Conservation (phyloP, 352 stramenopile species). For the Phytophthora melonis region DNA sequence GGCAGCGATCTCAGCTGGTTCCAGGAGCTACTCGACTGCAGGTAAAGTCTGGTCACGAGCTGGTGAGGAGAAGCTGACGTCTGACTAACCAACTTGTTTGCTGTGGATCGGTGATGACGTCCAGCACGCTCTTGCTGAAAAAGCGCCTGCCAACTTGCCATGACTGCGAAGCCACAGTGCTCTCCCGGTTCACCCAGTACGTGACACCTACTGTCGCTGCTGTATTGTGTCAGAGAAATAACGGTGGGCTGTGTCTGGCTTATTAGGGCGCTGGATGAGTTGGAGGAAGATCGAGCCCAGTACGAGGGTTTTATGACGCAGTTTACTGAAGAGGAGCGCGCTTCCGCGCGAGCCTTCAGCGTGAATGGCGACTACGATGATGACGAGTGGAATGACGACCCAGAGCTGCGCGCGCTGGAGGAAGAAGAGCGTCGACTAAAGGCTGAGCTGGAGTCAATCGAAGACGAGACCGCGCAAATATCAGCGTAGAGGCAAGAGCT, state of each 20-base stretch:
- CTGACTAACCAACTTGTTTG: too few species aligned
- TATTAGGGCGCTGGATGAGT: slow-evolving; percentile 50
- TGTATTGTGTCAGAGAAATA: background rate
- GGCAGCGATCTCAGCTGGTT: slow-evolving; percentile 85
- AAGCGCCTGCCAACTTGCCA: slow-evolving; percentile 83
- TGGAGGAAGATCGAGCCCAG: slow-evolving; percentile 60
- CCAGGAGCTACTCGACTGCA: slow-evolving; percentile 84
- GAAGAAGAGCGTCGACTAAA: slow-evolving; percentile 68
- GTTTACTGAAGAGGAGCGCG: slow-evolving; percentile 47
- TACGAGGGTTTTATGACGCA: slow-evolving; percentile 68
- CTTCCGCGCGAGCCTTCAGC: slow-evolving; percentile 21
- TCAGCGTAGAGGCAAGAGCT: slow-evolving; percentile 68
- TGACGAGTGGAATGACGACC: slow-evolving; percentile 55
- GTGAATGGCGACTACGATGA: slow-evolving; percentile 45
- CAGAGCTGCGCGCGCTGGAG: slow-evolving; percentile 62
- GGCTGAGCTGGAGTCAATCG: slow-evolving; percentile 62
- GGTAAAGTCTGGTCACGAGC: slow-evolving; percentile 33
- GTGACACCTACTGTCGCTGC: slow-evolving; percentile 1
- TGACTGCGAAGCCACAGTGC: slow-evolving; percentile 65
- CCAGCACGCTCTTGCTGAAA: slow-evolving; percentile 66
- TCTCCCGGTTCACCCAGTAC: slow-evolving; percentile 68
- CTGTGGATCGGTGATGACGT: too few species aligned
- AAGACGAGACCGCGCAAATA: slow-evolving; percentile 66
- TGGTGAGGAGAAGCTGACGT: too few species aligned
- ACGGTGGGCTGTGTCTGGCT: slow-evolving; percentile 6